Conservation (phyloP, 495 filamentous ascomycete species). For the Neurospora discreta region DNA sequence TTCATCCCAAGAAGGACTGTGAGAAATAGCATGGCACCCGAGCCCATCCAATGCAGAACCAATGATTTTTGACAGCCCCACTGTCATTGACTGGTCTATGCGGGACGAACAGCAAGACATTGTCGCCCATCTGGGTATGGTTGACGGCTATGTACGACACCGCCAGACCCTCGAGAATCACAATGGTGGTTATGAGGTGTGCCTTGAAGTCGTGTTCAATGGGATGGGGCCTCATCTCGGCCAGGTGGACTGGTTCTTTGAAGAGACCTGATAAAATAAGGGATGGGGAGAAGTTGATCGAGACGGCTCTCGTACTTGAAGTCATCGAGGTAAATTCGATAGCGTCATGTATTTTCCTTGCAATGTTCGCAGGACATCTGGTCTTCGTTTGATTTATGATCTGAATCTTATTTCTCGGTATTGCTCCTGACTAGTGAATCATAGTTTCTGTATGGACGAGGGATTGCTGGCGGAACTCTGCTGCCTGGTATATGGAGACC, state of each 20-base stretch:
- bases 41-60: neutral
- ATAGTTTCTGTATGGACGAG: neutral
- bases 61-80: no score
- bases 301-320: neutral
- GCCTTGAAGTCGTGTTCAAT: neutral
- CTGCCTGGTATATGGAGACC: neutral
- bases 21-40: neutral
- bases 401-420: neutral
- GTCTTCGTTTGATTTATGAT: neutral
- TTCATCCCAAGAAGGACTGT: no score
- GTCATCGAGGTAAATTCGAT: neutral
- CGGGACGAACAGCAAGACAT: neutral
- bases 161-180: neutral
- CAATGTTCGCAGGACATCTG: no score
- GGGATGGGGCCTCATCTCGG: neutral
- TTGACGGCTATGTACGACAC: no score
- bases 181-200: neutral
- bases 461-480: neutral
- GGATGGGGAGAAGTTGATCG: neutral
- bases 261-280: neutral
- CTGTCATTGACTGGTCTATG: neutral
- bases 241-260: neutral
- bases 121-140: no score
- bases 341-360: no score
- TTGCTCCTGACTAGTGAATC: neutral